Conservation (phyloP, 2,329 filamentous ascomycete genomes). For the Metarhizium rileyi region DNA sequence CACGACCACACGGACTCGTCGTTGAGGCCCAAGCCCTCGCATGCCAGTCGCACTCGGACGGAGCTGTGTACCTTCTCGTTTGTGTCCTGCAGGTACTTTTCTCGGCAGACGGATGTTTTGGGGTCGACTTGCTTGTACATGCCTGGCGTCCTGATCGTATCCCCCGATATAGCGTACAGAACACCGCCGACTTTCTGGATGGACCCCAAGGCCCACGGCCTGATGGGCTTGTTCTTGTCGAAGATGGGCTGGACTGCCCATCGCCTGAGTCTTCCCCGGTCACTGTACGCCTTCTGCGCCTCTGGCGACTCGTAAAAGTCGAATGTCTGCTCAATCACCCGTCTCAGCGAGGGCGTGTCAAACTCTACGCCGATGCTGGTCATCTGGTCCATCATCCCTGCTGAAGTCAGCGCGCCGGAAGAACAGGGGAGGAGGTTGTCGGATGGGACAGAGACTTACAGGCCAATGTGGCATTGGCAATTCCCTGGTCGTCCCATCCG, state of each 20-base stretch:
- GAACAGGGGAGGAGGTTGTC: background rate
- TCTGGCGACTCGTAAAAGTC: conserved; percentile 20
- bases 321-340: conserved; percentile 27
- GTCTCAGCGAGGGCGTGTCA: conserved; percentile 29
- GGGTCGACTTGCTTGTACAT: conserved; percentile 36
- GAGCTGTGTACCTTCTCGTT: conserved; percentile 47
- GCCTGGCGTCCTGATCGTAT: conserved; percentile 35
- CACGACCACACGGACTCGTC: conserved; percentile 38
- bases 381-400: conserved; percentile 49
- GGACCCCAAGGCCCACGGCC: conserved; percentile 38
- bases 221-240: conserved; percentile 34
- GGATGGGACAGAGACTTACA: conserved; percentile 20
- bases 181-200: conserved; percentile 29
- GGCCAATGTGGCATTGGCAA: conserved; percentile 28
- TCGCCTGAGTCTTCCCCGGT: conserved; percentile 8
- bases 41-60: conserved; percentile 42
- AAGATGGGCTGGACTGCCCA: conserved; percentile 43
- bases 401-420: background rate
- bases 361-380: conserved; percentile 42
- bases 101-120: conserved; percentile 24
- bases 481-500: conserved; percentile 47
- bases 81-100: conserved; percentile 37
- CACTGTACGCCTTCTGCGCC: conserved; percentile 6
- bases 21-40: conserved; percentile 38
- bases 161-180: conserved; percentile 35